Evolutionary conservation across 257 asterid species (phyloP).

Genomic region (Jaltomata sinuosa): DNA sequence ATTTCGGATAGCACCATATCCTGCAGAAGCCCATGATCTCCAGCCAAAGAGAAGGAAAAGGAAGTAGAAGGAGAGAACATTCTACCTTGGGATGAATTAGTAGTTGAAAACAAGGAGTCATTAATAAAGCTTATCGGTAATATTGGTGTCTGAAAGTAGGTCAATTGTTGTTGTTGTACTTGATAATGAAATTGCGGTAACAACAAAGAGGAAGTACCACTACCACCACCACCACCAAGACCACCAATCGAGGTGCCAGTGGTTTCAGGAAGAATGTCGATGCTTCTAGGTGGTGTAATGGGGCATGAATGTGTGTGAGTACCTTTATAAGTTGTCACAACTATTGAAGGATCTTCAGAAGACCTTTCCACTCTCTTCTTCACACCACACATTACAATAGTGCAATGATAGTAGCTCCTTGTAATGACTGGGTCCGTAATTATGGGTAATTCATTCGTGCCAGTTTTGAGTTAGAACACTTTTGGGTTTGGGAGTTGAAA

Average conservation of each 20-base stretch:
- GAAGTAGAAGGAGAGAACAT: constrained; percentile 27
- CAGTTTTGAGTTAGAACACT: no score
- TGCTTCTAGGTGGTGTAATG: constrained; percentile 36
- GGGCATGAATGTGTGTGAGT: constrained; percentile 67
- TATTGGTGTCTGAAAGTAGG: constrained; percentile 27
- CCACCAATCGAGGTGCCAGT: constrained; percentile 8
- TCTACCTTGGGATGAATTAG: constrained; percentile 23
- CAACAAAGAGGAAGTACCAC: constrained; percentile 11
- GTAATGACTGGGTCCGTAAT: no score
- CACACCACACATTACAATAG: constrained; percentile 77
- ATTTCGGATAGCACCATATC: constrained; percentile 52
- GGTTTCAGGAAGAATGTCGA: constrained; percentile 33
- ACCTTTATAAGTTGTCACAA: constrained; percentile 91
- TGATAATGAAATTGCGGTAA: constrained; percentile 4
- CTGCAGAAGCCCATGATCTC: constrained; percentile 78
- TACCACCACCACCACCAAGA: background rate
- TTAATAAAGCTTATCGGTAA: constrained; percentile 4
- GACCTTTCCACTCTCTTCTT: constrained; percentile 89
- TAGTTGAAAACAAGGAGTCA: background rate
- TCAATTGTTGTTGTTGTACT: constrained; percentile 12
- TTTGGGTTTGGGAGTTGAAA: no score
- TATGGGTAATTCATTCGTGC: no score
- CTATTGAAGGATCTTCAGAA: constrained; percentile 58
- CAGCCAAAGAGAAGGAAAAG: constrained; percentile 24
- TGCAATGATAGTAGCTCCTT: constrained; percentile 86